Percentiles rank a stretch among this genome's conserved stretches.
These are phyloP conservation scores for Sambucus nigra DNA, from an alignment of 129 eudicot species.

Conservation along the genomic window DNA sequence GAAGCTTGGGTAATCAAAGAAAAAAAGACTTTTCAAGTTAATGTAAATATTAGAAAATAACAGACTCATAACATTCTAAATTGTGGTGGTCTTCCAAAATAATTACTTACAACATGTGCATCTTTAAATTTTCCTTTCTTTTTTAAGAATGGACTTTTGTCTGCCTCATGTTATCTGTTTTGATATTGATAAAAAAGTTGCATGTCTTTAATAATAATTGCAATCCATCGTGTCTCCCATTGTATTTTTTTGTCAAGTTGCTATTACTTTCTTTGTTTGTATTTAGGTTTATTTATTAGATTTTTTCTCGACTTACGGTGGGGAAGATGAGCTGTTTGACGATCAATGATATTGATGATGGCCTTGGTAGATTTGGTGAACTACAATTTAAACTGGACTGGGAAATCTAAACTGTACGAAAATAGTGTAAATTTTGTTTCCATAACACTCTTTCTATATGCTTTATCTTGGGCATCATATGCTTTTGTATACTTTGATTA, in stretches of 20 bases:
- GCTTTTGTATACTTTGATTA: background rate
- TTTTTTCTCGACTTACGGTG: conserved; percentile 30
- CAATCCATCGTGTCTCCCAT: background rate
- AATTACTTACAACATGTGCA: too few species aligned
- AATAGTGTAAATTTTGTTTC: conserved; percentile 32
- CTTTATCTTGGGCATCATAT: background rate
- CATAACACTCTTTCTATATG: conserved; percentile 11
- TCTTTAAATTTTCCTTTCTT: too few species aligned
- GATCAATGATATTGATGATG: conserved; percentile 96
- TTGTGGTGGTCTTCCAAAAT: too few species aligned
- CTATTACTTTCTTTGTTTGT: background rate
- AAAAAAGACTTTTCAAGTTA: too few species aligned
- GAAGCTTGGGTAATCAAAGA: background rate
- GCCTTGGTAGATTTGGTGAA: conserved; percentile 99
- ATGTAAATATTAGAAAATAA: too few species aligned
- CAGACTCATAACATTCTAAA: too few species aligned
- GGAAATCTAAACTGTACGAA: conserved; percentile 29
- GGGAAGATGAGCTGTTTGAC: conserved; percentile 97
- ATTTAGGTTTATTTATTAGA: background rate
- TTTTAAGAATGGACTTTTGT: too few species aligned
- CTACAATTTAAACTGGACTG: conserved; percentile 25
- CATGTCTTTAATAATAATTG: background rate
- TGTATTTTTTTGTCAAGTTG: background rate
- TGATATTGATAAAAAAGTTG: too few species aligned
- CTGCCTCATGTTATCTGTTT: too few species aligned